Base-by-base conservation (phyloP, 2,329 filamentous ascomycete genomes). In the Venturia aucupariae region DNA sequence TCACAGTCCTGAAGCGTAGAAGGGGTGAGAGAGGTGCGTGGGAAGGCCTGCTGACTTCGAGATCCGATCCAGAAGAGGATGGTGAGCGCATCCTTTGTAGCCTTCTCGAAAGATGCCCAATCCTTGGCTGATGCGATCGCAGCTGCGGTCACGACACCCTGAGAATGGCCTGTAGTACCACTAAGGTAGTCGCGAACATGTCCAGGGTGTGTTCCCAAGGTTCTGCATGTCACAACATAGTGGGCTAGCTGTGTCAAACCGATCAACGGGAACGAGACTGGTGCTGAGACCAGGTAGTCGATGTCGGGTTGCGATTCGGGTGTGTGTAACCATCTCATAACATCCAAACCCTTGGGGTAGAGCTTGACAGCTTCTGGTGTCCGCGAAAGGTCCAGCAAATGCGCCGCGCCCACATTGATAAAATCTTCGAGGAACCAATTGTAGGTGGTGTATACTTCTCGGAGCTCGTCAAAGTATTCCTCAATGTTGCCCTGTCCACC, bases 11-110 rank as follows among this genome's bases (percentile, higher is more conserved):
- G 90, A 63, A 99, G 83, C 72, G 93, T 90, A 55, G 86, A 90
- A 0, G 94, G 95, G 3, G 92, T 91, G 71, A 99, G 84, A 41
- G 94, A 97, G 3, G 94, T 99, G 70, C 90, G 87, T 46, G 94
- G 95, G 78, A 97, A 99, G 2, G 92, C 92, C 77, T 99, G 94
- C 77, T 99, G 94, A 76, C 93, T 97, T 72, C 94, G 89, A 67
- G 93, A 87, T 74, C 95, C 94, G 69, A 99, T 96, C 94, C 94
- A 99, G 82, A 99, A 99, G 38, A 99, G 88, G 72, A 97, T 90
- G 38, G 90, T 94, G 68, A 99, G 81, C 2, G 93, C 90, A 69
- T 90, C 87, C 71, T 83, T 87, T 64, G 91, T 85, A 64, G 90
- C 86, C 72, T 90, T 87, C 68, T 89, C 86, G 75, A 94, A 99